phyloP scores from a whole-genome alignment of 2,329 filamentous ascomycete genomes.

The Pseudogymnoascus pannorum region DNA sequence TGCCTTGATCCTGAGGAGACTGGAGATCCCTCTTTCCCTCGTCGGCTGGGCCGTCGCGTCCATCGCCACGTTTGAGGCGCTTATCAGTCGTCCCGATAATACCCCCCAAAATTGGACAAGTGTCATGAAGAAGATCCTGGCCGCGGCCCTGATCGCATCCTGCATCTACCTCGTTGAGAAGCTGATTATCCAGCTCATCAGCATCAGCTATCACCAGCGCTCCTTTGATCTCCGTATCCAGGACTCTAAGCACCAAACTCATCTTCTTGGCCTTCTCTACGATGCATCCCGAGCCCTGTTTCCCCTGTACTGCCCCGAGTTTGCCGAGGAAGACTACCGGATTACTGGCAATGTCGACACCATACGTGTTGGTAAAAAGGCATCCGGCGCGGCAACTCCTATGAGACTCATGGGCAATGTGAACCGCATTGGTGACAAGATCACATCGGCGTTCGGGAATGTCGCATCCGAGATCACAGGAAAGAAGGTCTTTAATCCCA shows the following conservation, averaged over 20 bases:
- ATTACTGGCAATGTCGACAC: conserved; percentile 78
- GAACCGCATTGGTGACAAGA: conserved; percentile 81
- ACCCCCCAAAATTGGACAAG: conserved; percentile 40
- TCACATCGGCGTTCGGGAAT: conserved; percentile 88
- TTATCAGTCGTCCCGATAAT: conserved; percentile 34
- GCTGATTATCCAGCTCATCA: conserved; percentile 72
- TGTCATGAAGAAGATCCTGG: conserved; percentile 57
- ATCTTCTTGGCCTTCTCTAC: conserved; percentile 76
- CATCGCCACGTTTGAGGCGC: conserved; percentile 53
- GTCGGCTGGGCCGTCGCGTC: conserved; percentile 61
- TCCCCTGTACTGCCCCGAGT: conserved; percentile 86
- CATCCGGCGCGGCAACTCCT: conserved; percentile 62
- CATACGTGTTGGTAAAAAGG: conserved; percentile 34
- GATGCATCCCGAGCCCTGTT: conserved; percentile 85
- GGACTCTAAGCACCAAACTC: conserved; percentile 80
- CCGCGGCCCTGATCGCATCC: conserved; percentile 59
- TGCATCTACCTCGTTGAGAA: conserved; percentile 71
- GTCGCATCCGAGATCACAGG: conserved; percentile 92
- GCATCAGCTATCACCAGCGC: conserved; percentile 76
- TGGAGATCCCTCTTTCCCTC: conserved; percentile 60
- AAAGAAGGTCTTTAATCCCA: conserved; percentile 90
- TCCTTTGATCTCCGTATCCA: conserved; percentile 79
- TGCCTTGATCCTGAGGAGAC: conserved; percentile 53
- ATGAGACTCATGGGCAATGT: conserved; percentile 68
- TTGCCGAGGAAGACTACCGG: conserved; percentile 82